phyloP scores from a whole-genome alignment of 768 basidiomycete genomes.

The Podaxis sp. region DNA sequence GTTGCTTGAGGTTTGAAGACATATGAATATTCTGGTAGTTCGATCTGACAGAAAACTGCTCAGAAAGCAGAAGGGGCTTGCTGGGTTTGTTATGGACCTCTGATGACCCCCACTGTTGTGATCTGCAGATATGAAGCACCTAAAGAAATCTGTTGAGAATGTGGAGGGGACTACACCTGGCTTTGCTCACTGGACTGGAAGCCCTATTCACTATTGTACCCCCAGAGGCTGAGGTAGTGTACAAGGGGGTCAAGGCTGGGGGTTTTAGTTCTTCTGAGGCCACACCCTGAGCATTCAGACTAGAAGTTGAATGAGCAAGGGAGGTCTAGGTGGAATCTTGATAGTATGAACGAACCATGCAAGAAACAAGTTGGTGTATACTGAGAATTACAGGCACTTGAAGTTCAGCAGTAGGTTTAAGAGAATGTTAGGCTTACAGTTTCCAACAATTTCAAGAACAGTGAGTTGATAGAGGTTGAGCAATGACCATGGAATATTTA shows the following conservation, averaged over 20 bases:
- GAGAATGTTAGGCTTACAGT: not conserved
- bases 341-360: slow-evolving; percentile 1
- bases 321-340: not conserved
- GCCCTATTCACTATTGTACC: not conserved
- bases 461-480: slow-evolving; percentile 14
- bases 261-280: slow-evolving; percentile 6
- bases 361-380: slow-evolving; percentile 8
- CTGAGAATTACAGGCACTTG: not conserved
- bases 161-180: no score
- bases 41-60: not conserved
- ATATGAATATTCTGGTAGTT: not conserved
- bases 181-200: not conserved
- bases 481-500: not conserved
- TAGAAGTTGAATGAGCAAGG: not conserved
- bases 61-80: not conserved
- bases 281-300: slow-evolving; percentile 10
- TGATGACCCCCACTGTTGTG: not conserved
- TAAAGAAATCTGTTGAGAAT: no score
- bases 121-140: not conserved
- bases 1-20: not conserved
- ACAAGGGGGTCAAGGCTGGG: not conserved
- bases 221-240: not conserved
- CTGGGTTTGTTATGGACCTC: not conserved
- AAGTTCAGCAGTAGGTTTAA: not conserved
- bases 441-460: slow-evolving; percentile 7